Percentiles rank a stretch among this genome's conserved stretches.
These are phyloP conservation scores for Alternaria brassicicola DNA, from an alignment of 2,329 filamentous ascomycete genomes.

Conservation along the genomic window DNA sequence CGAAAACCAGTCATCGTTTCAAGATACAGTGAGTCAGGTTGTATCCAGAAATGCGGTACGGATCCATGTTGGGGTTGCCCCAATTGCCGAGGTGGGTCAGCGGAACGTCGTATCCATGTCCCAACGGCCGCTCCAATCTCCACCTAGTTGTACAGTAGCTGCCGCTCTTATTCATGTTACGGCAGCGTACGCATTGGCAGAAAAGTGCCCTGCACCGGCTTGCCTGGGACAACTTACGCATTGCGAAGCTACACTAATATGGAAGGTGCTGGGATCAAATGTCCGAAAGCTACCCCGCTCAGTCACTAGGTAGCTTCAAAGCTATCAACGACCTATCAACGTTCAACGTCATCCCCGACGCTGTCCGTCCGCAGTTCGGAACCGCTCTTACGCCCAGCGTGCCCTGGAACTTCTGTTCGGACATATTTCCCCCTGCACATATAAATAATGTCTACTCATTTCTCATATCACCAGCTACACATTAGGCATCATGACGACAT, in stretches of 20 bases:
- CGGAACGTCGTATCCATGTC: background rate
- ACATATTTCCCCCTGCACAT: background rate
- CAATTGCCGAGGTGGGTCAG: background rate
- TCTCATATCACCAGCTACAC: too few relatives aligned
- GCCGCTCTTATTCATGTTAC: background rate
- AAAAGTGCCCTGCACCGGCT: background rate
- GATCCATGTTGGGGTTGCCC: background rate
- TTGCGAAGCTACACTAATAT: background rate
- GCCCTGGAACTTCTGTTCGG: too few relatives aligned
- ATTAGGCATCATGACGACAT: slow-evolving; percentile 23
- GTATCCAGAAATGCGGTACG: background rate
- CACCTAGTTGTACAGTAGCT: background rate
- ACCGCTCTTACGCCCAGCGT: background rate
- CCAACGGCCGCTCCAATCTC: background rate
- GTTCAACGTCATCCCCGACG: background rate
- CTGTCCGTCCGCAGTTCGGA: background rate
- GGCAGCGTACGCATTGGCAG: background rate
- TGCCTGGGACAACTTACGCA: background rate
- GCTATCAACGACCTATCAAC: slow-evolving; percentile 1
- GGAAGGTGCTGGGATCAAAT: slow-evolving; percentile 1
- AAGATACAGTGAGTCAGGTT: background rate
- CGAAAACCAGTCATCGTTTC: background rate
- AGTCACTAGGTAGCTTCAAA: background rate
- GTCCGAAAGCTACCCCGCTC: slow-evolving; percentile 6
- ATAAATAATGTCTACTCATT: background rate